Conservation (phyloP, 2,329 filamentous ascomycete species). For the Tolypocladium tundrense region DNA sequence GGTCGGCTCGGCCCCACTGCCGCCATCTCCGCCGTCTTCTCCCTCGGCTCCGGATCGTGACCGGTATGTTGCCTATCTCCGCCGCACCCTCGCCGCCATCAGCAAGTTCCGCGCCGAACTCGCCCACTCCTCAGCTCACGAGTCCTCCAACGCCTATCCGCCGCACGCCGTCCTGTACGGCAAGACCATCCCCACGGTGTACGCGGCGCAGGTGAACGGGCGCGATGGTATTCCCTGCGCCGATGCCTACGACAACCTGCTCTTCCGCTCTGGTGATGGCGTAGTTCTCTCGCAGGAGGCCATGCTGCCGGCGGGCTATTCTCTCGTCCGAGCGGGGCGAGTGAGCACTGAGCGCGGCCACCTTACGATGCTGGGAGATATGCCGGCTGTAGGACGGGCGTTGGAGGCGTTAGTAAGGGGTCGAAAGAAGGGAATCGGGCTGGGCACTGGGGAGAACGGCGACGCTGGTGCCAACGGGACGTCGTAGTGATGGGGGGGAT, state of each 20-base stretch:
- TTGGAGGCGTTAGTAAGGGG: slow-evolving; percentile 59
- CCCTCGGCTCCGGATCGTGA: slow-evolving; percentile 12
- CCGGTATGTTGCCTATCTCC: slow-evolving; percentile 53
- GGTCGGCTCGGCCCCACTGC: slow-evolving; percentile 7
- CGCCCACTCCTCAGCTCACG: slow-evolving; percentile 47
- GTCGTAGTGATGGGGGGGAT: background rate
- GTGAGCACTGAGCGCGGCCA: slow-evolving; percentile 78
- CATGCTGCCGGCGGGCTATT: slow-evolving; percentile 75
- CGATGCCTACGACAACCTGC: slow-evolving; percentile 77
- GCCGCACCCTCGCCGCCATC: slow-evolving; percentile 60
- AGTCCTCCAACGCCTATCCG: slow-evolving; percentile 63
- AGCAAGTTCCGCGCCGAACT: slow-evolving; percentile 70
- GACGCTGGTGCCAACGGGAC: background rate
- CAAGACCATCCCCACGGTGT: slow-evolving; percentile 78
- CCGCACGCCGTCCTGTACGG: slow-evolving; percentile 77
- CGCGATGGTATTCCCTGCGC: slow-evolving; percentile 63
- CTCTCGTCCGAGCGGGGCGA: slow-evolving; percentile 60
- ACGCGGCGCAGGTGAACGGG: slow-evolving; percentile 63
- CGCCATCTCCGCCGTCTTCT: slow-evolving; percentile 9
- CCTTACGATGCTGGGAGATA: slow-evolving; percentile 75
- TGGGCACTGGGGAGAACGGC: slow-evolving; percentile 27
- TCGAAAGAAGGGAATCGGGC: slow-evolving; percentile 61
- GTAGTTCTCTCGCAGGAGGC: slow-evolving; percentile 79
- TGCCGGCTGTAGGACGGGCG: slow-evolving; percentile 69
- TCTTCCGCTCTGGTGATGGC: slow-evolving; percentile 81